Evolutionary conservation across 345 rosid species (phyloP).

Genomic region (Cardamine resedifolia): DNA sequence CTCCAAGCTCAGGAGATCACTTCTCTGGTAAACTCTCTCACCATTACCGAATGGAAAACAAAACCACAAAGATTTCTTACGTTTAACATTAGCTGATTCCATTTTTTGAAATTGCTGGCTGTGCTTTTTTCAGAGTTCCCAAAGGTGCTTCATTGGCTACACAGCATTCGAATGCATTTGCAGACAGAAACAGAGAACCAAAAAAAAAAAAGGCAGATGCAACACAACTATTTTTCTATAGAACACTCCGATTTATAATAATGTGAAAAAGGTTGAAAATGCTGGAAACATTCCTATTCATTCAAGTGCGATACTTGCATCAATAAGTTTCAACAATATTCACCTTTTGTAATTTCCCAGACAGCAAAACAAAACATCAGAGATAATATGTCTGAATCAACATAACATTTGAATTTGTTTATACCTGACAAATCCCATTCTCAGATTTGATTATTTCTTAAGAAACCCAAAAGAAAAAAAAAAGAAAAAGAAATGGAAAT

Average conservation of each 20-base stretch:
- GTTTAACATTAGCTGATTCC: background rate
- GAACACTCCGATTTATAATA: constrained; percentile 2
- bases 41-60: background rate
- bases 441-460: constrained; percentile 27
- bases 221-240: background rate
- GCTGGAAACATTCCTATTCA: background rate
- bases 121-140: constrained; percentile 14
- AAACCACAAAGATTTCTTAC: constrained; percentile 8
- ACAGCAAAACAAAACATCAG: background rate
- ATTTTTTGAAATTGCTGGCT: background rate
- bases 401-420: constrained; percentile 1
- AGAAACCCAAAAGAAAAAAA: background rate
- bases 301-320: background rate
- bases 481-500: background rate
- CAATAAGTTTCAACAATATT: constrained; percentile 11
- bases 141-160: background rate
- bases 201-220: background rate
- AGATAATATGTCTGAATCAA: constrained; percentile 8
- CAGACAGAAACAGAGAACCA: background rate
- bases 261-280: background rate
- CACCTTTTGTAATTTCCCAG: background rate
- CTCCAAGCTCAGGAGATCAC: constrained; percentile 50
- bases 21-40: constrained; percentile 36
- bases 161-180: background rate
- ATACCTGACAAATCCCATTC: constrained; percentile 4